phyloP scores from a whole-genome alignment of 441 rosid species.

The Metrosideros polymorpha region DNA sequence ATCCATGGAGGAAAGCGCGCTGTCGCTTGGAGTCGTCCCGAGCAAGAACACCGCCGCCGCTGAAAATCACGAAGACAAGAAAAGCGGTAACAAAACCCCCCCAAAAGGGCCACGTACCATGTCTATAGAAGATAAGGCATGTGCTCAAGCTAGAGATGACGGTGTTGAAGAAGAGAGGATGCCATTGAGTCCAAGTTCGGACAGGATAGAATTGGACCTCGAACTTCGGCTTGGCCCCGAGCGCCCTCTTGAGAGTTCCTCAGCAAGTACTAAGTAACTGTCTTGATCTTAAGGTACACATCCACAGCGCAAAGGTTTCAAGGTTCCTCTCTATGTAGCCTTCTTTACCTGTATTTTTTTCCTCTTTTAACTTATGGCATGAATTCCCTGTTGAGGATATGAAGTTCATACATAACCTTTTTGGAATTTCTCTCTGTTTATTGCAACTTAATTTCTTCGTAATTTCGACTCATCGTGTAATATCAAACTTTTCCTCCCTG shows the following conservation, averaged over 20 bases:
- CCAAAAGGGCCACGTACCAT: not conserved
- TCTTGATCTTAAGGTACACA: not conserved
- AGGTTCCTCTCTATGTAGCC: not conserved
- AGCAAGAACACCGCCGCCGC: not conserved
- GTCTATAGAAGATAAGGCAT: not conserved
- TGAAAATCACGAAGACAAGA: constrained; percentile 3
- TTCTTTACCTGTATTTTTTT: not conserved
- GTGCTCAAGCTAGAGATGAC: not conserved
- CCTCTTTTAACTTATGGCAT: not conserved
- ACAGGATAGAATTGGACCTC: constrained; percentile 17
- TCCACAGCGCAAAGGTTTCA: not conserved
- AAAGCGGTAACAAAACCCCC: not conserved
- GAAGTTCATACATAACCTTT: not conserved
- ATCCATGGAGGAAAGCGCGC: constrained; percentile 15
- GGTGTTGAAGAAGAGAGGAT: not conserved
- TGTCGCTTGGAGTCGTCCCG: not conserved
- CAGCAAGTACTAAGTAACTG: constrained; percentile 3
- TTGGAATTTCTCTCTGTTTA: not conserved
- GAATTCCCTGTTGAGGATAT: not conserved
- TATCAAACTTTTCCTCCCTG: not conserved
- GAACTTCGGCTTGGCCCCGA: constrained; percentile 34
- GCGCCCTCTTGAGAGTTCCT: constrained; percentile 2
- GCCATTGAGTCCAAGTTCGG: not conserved
- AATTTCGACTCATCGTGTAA: not conserved
- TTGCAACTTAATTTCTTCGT: not conserved